Evolutionary conservation across 768 basidiomycete species (phyloP).

Genomic region (Panellus pusillus): DNA sequence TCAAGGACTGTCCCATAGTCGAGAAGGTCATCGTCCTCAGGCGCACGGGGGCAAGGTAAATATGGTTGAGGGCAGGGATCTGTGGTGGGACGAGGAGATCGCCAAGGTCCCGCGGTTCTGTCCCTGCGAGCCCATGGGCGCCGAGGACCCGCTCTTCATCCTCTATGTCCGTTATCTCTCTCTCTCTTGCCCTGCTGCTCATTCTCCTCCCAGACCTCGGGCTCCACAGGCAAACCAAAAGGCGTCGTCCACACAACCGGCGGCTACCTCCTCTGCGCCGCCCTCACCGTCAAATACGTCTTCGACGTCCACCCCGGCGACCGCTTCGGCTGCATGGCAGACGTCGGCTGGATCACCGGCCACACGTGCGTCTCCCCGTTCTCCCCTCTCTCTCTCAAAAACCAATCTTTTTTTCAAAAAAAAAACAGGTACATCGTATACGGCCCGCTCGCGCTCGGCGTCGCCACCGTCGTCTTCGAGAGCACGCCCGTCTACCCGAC

Average conservation of each 20-base stretch:
- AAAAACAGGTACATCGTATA: conserved; percentile 81
- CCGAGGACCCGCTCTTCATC: conserved; percentile 98
- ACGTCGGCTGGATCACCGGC: conserved; percentile 98
- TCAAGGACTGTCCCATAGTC: conserved; percentile 81
- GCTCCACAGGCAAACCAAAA: conserved; percentile 95
- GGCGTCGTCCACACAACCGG: conserved; percentile 91
- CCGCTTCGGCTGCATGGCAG: conserved; percentile 97
- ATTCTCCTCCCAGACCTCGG: conserved; percentile 64
- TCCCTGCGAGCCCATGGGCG: conserved; percentile 80
- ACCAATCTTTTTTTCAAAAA: background rate
- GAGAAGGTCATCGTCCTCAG: conserved; percentile 89
- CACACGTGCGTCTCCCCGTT: conserved; percentile 71
- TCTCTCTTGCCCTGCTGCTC: background rate
- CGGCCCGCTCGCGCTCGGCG: conserved; percentile 86
- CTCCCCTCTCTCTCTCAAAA: no score
- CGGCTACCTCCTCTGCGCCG: conserved; percentile 89
- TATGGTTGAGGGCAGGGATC: conserved; percentile 82
- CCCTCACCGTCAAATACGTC: conserved; percentile 93
- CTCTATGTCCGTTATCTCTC: conserved; percentile 74
- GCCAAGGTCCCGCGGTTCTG: conserved; percentile 67
- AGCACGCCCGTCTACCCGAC: conserved; percentile 96
- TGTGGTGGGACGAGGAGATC: conserved; percentile 96
- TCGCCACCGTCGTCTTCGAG: conserved; percentile 90
- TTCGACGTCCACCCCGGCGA: conserved; percentile 98
- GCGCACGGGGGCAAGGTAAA: conserved; percentile 84